A percentile compares a stretch with the other conserved stretches of the same genome.
phyloP scores from a whole-genome alignment of 768 basidiomycete genomes.

The Rhodotorula paludigena region DNA sequence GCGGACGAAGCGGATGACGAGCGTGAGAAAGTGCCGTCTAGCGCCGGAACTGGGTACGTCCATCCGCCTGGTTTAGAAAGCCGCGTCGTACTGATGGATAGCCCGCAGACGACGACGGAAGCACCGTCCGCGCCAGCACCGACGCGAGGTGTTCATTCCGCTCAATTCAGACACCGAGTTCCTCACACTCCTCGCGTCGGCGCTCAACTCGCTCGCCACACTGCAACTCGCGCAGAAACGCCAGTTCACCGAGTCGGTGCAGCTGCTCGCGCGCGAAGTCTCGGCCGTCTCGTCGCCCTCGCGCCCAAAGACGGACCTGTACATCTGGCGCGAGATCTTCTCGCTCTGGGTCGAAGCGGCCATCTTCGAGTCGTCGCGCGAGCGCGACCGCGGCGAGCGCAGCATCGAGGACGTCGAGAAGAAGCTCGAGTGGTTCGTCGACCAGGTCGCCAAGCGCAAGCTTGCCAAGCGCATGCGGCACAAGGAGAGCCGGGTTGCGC shows the following conservation, averaged over 20 bases:
- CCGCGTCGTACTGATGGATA: background rate
- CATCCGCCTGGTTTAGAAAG: too few species aligned
- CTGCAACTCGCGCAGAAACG: conserved; percentile 54
- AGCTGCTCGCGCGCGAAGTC: conserved; percentile 51
- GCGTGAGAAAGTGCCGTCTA: background rate
- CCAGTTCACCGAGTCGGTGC: conserved; percentile 53
- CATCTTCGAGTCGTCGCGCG: conserved; percentile 70
- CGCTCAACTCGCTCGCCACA: conserved; percentile 54
- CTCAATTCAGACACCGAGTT: conserved; percentile 75
- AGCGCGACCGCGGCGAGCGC: conserved; percentile 60
- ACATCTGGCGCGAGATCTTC: conserved; percentile 85
- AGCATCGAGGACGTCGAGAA: conserved; percentile 65
- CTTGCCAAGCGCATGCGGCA: conserved; percentile 58
- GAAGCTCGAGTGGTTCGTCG: conserved; percentile 61
- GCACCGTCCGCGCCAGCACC: conserved; percentile 22
- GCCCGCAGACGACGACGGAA: background rate
- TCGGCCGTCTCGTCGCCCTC: conserved; percentile 47
- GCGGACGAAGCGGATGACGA: conserved; percentile 23
- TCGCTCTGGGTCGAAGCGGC: conserved; percentile 77
- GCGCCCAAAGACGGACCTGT: conserved; percentile 59
- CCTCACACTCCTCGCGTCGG: conserved; percentile 63
- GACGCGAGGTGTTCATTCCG: conserved; percentile 64
- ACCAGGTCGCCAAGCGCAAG: conserved; percentile 57
- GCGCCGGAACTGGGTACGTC: background rate
- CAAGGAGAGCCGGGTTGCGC: conserved; percentile 57